A percentile compares a stretch with the other conserved stretches of the same genome.
Conservation (phyloP, 176 grass and related monocot genomes). For the Stipa capillata region DNA sequence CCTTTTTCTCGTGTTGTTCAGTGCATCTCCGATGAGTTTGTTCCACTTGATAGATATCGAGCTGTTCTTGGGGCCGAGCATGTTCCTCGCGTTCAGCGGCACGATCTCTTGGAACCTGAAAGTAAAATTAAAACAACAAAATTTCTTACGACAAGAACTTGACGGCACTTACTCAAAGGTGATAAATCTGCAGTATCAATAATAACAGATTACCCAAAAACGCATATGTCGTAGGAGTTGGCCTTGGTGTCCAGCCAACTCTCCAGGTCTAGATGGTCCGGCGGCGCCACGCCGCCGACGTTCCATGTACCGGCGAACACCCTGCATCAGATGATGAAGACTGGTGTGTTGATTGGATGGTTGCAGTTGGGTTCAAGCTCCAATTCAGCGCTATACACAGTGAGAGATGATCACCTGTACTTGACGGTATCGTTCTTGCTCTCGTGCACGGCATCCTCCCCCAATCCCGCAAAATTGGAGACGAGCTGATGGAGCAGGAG, state of each 20-base stretch:
- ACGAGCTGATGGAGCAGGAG: neutral
- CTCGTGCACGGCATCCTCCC: conserved; percentile 7
- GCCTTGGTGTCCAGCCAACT: conserved; percentile 61
- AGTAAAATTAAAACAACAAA: neutral
- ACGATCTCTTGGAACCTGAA: conserved; percentile 86
- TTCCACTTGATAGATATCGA: conserved; percentile 62
- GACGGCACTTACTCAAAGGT: neutral
- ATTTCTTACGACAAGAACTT: neutral
- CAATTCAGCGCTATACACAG: neutral
- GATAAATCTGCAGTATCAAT: too few relatives aligned
- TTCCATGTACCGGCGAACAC: conserved; percentile 81
- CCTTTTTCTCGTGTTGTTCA: conserved; percentile 32
- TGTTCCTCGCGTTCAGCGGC: conserved; percentile 55
- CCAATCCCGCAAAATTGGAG: conserved; percentile 29
- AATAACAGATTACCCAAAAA: conserved; percentile 91
- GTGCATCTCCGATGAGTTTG: conserved; percentile 41
- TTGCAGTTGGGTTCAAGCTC: neutral
- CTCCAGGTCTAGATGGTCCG: conserved; percentile 51
- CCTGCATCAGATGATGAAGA: conserved; percentile 21
- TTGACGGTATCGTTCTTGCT: conserved; percentile 26
- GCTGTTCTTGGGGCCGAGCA: conserved; percentile 61
- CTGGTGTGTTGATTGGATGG: neutral
- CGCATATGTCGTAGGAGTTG: conserved; percentile 70
- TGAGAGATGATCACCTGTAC: conserved; percentile 47
- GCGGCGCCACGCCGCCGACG: conserved; percentile 51